Conservation (phyloP, 495 filamentous ascomycete species). For the Penicillium subrubescens region DNA sequence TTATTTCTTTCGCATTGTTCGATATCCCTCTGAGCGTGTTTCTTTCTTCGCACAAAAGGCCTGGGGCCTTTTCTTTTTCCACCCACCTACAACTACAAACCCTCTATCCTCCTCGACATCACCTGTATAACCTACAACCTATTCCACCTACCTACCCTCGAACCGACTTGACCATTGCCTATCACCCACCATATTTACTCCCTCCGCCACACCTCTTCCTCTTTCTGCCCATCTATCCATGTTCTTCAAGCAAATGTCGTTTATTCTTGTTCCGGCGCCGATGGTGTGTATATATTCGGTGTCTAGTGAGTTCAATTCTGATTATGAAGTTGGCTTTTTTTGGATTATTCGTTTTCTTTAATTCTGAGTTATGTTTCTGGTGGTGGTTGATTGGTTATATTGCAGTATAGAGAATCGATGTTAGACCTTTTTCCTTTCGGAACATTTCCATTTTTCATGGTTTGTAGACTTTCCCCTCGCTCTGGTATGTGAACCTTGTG, state of each 20-base stretch:
- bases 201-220: not conserved
- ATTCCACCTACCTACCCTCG: not conserved
- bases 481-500: no score
- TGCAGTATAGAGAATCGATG: conserved; percentile 2
- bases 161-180: not conserved
- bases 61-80: conserved; percentile 28
- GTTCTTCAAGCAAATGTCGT: not conserved
- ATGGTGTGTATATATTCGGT: not conserved
- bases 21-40: conserved; percentile 38
- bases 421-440: not conserved
- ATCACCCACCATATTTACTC: not conserved
- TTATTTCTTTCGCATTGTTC: conserved; percentile 18
- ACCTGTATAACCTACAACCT: not conserved
- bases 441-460: not conserved
- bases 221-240: not conserved
- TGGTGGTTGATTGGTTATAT: not conserved
- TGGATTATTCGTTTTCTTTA: not conserved
- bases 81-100: not conserved
- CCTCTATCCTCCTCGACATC: not conserved
- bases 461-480: no score
- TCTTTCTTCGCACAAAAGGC: conserved; percentile 19
- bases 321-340: not conserved
- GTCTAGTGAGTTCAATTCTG: not conserved
- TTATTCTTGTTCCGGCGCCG: not conserved
- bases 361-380: not conserved